These are phyloP conservation scores for Tricholoma bakamatsutake DNA, from an alignment of 768 basidiomycete genomes.

Conservation along the genomic window DNA sequence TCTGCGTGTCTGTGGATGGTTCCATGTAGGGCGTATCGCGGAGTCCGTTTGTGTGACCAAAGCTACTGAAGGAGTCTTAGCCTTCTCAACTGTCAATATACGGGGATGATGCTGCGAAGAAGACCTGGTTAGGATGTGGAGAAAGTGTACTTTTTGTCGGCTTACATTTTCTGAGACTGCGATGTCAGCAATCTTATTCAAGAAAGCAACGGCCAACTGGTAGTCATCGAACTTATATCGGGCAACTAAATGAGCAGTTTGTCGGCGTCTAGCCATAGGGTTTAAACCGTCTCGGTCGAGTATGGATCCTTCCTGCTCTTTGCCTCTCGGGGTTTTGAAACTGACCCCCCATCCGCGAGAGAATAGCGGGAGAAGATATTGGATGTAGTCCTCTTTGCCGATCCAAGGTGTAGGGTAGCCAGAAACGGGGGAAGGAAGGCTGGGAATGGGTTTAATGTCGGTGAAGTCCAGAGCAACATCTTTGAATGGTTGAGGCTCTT, in stretches of 20 bases:
- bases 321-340: slow-evolving; percentile 1
- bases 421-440: slow-evolving; percentile 11
- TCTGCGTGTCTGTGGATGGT: background rate
- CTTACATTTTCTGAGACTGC: slow-evolving; percentile 24
- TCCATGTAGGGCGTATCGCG: slow-evolving; percentile 11
- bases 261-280: background rate
- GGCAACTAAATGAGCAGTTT: slow-evolving; percentile 9
- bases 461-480: background rate
- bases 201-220: slow-evolving; percentile 13
- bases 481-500: background rate
- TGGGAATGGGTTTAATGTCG: background rate
- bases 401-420: slow-evolving; percentile 31
- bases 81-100: slow-evolving; percentile 11
- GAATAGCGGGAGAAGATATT: slow-evolving; percentile 31
- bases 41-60: slow-evolving; percentile 21
- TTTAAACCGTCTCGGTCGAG: background rate
- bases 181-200: slow-evolving; percentile 12
- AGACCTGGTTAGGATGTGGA: background rate
- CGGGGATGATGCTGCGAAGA: slow-evolving; percentile 21
- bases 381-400: slow-evolving; percentile 22
- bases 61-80: slow-evolving; percentile 9
- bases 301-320: background rate
- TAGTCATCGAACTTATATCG: slow-evolving; percentile 15
- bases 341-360: slow-evolving; percentile 22
- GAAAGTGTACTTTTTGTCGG: background rate